phyloP scores from a whole-genome alignment of 2,329 filamentous ascomycete genomes.

The Diaporthe ilicicola region DNA sequence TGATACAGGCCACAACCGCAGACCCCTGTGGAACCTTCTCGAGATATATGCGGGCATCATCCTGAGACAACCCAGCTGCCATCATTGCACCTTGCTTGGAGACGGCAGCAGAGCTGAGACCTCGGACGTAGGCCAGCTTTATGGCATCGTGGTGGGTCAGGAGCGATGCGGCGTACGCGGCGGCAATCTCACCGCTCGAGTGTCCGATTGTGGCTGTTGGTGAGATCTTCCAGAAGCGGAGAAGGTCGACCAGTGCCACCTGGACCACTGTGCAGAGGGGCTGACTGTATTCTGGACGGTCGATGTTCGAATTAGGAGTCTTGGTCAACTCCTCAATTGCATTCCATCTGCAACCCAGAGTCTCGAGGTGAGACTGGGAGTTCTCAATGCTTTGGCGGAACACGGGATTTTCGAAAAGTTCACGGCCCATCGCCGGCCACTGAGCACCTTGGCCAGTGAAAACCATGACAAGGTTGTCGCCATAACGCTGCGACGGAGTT shows the following conservation, averaged over 20 bases:
- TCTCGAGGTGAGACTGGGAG: not conserved
- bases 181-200: constrained; percentile 47
- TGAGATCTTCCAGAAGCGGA: constrained; percentile 37
- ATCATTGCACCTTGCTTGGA: not conserved
- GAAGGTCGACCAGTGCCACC: constrained; percentile 41
- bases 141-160: not conserved
- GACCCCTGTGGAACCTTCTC: not conserved
- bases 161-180: constrained; percentile 39
- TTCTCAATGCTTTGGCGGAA: not conserved
- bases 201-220: constrained; percentile 43
- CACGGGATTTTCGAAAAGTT: not conserved
- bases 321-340: too few relatives aligned
- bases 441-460: not conserved
- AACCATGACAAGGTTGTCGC: too few relatives aligned
- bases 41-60: not conserved
- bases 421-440: not conserved
- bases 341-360: too few relatives aligned
- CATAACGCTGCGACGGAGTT: too few relatives aligned
- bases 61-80: not conserved
- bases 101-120: not conserved
- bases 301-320: too few relatives aligned
- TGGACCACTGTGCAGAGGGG: constrained; percentile 42
- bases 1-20: not conserved
- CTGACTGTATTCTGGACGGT: too few relatives aligned
- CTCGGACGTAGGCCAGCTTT: not conserved